A percentile compares a stretch with the other conserved stretches of the same genome.
Evolutionary conservation across 1,284 basidiomycete genomes (phyloP).

Genomic region (Ceraceosorus guamensis): DNA sequence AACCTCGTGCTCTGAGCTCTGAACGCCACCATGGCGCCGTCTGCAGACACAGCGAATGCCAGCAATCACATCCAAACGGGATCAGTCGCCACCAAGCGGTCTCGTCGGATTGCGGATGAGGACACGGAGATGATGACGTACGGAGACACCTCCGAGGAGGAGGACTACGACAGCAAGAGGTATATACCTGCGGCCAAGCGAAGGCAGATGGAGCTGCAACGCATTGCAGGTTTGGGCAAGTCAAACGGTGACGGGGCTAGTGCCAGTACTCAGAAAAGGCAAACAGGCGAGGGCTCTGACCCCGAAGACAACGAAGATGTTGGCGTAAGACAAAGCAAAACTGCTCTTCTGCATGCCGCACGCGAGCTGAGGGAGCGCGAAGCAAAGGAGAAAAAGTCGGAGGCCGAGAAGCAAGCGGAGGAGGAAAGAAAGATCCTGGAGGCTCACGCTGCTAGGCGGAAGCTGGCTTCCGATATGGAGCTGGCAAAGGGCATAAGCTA

Average conservation of each 20-base stretch:
- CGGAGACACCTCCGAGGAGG: slow-evolving; percentile 49
- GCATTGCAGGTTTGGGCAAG: slow-evolving; percentile 4
- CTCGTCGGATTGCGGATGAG: slow-evolving; percentile 4
- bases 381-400: slow-evolving; percentile 61
- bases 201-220: slow-evolving; percentile 69
- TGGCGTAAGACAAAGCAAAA: slow-evolving; percentile 60
- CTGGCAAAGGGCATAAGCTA: slow-evolving; percentile 87
- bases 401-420: slow-evolving; percentile 75
- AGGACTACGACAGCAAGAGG: slow-evolving; percentile 55
- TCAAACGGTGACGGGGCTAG: neutral
- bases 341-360: slow-evolving; percentile 38
- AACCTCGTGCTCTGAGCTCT: no score
- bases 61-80: neutral
- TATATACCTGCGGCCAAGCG: slow-evolving; percentile 84
- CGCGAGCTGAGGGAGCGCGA: slow-evolving; percentile 67
- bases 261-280: neutral
- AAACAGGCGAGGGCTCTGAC: slow-evolving; percentile 51
- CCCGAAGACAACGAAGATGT: slow-evolving; percentile 58
- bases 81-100: slow-evolving; percentile 1
- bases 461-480: slow-evolving; percentile 84
- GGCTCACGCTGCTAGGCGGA: slow-evolving; percentile 80
- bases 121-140: slow-evolving; percentile 27
- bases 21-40: neutral
- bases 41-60: neutral
- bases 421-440: slow-evolving; percentile 81